Percentiles rank a stretch among this genome's conserved stretches.
These are phyloP conservation scores for Papiliotrema flavescens DNA, from an alignment of 1,284 basidiomycete species.

Conservation along the genomic window DNA sequence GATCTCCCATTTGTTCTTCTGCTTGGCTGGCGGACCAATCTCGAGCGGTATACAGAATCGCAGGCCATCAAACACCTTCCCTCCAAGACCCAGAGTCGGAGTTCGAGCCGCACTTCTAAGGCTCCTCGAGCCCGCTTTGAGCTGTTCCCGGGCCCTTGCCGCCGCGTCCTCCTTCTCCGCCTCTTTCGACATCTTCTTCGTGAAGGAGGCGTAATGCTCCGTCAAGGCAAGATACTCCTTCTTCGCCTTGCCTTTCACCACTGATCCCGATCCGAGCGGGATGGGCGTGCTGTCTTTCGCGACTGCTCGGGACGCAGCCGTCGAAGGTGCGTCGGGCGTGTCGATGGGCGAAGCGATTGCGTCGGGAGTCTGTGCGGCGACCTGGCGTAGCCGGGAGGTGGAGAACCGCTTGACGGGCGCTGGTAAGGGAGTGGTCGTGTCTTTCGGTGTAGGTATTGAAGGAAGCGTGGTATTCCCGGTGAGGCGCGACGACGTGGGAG, in stretches of 20 bases:
- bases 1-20: conserved; percentile 28
- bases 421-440: conserved; percentile 4
- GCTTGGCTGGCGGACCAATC: conserved; percentile 16
- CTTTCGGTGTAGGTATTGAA: conserved; percentile 12
- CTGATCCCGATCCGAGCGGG: conserved; percentile 19
- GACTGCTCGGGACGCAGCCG: neutral
- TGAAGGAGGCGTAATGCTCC: conserved; percentile 25
- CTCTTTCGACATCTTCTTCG: conserved; percentile 12
- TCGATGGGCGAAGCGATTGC: conserved; percentile 30
- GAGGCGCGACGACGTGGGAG: neutral
- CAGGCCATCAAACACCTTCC: conserved; percentile 30
- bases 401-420: neutral
- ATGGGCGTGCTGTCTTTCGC: conserved; percentile 22
- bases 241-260: conserved; percentile 15
- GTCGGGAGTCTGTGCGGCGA: conserved; percentile 4
- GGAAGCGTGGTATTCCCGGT: conserved; percentile 10
- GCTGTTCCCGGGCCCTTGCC: neutral
- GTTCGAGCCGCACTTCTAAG: neutral
- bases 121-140: no score
- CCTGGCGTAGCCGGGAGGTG: neutral
- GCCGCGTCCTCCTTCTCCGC: conserved; percentile 1
- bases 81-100: conserved; percentile 10
- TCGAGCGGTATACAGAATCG: conserved; percentile 36
- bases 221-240: conserved; percentile 31
- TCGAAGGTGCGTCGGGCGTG: conserved; percentile 12